phyloP scores from a whole-genome alignment of 2,329 filamentous ascomycete species.

The Colletotrichum chrysophilum region DNA sequence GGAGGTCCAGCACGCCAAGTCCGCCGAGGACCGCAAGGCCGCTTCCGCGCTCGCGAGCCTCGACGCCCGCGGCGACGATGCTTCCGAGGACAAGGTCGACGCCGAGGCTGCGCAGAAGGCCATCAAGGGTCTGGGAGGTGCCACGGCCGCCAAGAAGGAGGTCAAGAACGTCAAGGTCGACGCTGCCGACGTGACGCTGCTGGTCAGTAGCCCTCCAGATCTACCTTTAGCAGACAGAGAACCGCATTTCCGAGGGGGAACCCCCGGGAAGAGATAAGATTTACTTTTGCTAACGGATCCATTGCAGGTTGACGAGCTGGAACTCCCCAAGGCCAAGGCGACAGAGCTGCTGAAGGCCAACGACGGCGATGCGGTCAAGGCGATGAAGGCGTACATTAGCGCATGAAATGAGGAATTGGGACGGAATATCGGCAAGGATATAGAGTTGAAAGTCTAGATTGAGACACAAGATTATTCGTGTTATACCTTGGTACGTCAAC shows the following conservation, averaged over 20 bases:
- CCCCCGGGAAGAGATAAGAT: accelerated
- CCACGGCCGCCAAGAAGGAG: conserved; percentile 42
- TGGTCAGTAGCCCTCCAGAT: conserved; percentile 54
- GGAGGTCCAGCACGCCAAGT: conserved; percentile 61
- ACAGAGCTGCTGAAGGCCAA: conserved; percentile 76
- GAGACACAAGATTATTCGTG: background rate
- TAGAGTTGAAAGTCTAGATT: background rate
- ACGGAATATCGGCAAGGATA: background rate
- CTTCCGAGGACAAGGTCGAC: conserved; percentile 59
- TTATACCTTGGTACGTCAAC: conserved; percentile 7
- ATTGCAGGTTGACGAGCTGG: conserved; percentile 69
- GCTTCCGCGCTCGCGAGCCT: conserved; percentile 75
- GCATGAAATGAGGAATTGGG: conserved; percentile 23
- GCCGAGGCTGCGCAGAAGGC: conserved; percentile 74
- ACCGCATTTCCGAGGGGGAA: background rate
- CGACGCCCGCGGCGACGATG: conserved; percentile 58
- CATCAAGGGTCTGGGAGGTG: conserved; percentile 65
- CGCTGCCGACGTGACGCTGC: conserved; percentile 69
- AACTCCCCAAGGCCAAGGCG: conserved; percentile 73
- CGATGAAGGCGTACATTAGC: conserved; percentile 63
- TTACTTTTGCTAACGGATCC: background rate
- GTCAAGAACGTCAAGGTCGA: conserved; percentile 76
- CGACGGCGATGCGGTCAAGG: conserved; percentile 72
- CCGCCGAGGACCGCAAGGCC: conserved; percentile 79
- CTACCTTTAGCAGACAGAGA: too few species aligned